These are phyloP conservation scores for Coemansia sp. DNA, from an alignment of 192 early-diverging fungal species.

Conservation along the genomic window DNA sequence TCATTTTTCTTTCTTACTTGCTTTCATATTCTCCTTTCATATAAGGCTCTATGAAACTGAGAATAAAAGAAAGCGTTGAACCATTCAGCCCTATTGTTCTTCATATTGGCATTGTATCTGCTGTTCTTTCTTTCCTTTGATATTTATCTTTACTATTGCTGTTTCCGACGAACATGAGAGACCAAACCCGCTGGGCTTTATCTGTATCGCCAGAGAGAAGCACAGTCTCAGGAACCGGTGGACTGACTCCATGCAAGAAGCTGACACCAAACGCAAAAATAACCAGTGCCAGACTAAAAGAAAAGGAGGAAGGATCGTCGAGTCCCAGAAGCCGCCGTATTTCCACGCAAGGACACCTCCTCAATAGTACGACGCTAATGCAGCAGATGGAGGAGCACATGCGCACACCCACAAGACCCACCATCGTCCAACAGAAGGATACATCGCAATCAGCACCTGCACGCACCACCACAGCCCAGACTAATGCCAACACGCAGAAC, in stretches of 20 bases:
- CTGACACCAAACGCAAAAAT: neutral
- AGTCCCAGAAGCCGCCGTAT: neutral
- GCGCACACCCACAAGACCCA: constrained; percentile 12
- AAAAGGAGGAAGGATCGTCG: neutral
- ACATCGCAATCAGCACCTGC: neutral
- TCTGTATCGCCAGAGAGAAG: neutral
- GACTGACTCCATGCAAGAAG: neutral
- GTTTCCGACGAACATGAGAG: too few relatives aligned
- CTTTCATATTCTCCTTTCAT: too few relatives aligned
- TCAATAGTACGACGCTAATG: neutral
- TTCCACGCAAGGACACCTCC: neutral
- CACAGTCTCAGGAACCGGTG: neutral
- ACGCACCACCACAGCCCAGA: neutral
- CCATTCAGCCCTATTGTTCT: too few relatives aligned
- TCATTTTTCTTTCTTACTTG: too few relatives aligned
- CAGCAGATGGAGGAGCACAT: neutral
- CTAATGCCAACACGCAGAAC: neutral
- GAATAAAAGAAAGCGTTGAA: too few relatives aligned
- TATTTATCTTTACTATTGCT: neutral
- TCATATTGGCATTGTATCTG: neutral
- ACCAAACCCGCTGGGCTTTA: neutral
- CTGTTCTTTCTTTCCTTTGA: neutral
- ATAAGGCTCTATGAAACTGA: too few relatives aligned
- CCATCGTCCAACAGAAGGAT: neutral
- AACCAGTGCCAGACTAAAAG: neutral